Evolutionary conservation across 1,139 yeast species (phyloP).

Genomic region (Scheffersomyces titani): DNA sequence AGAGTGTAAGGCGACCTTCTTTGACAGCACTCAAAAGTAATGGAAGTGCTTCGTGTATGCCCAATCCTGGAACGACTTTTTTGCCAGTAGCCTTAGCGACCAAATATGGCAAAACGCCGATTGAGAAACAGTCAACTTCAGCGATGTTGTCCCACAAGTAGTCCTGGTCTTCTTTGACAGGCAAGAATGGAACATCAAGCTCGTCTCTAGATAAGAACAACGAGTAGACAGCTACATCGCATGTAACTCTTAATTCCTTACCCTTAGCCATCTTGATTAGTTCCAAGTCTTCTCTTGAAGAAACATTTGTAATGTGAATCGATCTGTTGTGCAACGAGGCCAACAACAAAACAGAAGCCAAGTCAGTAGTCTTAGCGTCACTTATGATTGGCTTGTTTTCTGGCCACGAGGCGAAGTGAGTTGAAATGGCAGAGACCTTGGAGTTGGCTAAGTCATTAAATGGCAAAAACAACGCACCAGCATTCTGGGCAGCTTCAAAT

Average conservation of each 20-base stretch:
- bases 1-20: constrained; percentile 69
- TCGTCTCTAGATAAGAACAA: constrained; percentile 76
- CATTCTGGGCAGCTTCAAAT: constrained; percentile 62
- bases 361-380: constrained; percentile 88
- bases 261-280: constrained; percentile 85
- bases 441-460: constrained; percentile 70
- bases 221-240: constrained; percentile 84
- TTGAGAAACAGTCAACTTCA: constrained; percentile 81
- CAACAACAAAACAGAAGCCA: constrained; percentile 86
- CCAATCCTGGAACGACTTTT: constrained; percentile 67
- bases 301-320: constrained; percentile 87
- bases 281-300: constrained; percentile 78
- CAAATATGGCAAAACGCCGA: constrained; percentile 77
- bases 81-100: constrained; percentile 67
- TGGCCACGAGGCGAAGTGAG: constrained; percentile 87
- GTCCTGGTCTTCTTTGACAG: constrained; percentile 76
- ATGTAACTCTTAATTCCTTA: constrained; percentile 79
- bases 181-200: constrained; percentile 68
- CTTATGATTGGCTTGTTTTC: constrained; percentile 80
- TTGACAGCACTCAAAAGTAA: constrained; percentile 79
- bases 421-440: constrained; percentile 74
- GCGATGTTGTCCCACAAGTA: constrained; percentile 79
- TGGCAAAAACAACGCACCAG: constrained; percentile 81
- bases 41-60: constrained; percentile 80
- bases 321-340: constrained; percentile 87